Evolutionary conservation across 2,329 filamentous ascomycete genomes (phyloP).

Genomic region (Microdochium trichocladiopsis): DNA sequence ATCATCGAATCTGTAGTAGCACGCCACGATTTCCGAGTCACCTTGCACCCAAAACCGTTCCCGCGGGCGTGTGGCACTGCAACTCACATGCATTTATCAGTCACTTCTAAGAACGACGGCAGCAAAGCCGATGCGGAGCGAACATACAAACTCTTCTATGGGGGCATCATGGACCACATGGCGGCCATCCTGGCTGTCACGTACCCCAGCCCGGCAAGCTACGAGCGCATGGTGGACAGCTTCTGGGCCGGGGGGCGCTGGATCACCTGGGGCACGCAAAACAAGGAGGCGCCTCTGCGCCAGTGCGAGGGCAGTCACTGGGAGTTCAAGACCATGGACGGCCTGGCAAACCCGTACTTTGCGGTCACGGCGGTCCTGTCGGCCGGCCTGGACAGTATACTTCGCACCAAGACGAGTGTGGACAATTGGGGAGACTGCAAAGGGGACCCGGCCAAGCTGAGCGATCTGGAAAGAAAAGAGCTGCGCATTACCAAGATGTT

Average conservation of each 20-base stretch:
- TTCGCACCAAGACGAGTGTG: conserved; percentile 29
- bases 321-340: conserved; percentile 75
- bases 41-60: conserved; percentile 67
- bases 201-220: conserved; percentile 59
- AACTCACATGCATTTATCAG: conserved; percentile 63
- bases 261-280: conserved; percentile 77
- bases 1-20: conserved; percentile 60
- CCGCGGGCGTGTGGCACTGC: conserved; percentile 52
- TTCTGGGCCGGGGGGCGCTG: conserved; percentile 72
- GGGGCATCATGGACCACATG: conserved; percentile 61
- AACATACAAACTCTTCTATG: conserved; percentile 50
- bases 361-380: conserved; percentile 54
- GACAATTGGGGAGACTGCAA: conserved; percentile 42
- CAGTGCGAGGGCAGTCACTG: conserved; percentile 62
- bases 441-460: conserved; percentile 45
- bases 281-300: conserved; percentile 67
- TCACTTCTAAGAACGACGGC: conserved; percentile 39
- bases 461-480: conserved; percentile 33
- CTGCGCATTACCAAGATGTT: conserved; percentile 48
- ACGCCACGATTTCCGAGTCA: conserved; percentile 56
- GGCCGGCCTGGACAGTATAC: conserved; percentile 51
- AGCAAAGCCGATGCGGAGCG: background rate
- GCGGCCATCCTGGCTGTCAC: conserved; percentile 62
- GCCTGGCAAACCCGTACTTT: conserved; percentile 72
- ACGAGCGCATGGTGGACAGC: conserved; percentile 61